Evolutionary conservation across 345 rosid species (phyloP).

Genomic region (Conringia planisiliqua): DNA sequence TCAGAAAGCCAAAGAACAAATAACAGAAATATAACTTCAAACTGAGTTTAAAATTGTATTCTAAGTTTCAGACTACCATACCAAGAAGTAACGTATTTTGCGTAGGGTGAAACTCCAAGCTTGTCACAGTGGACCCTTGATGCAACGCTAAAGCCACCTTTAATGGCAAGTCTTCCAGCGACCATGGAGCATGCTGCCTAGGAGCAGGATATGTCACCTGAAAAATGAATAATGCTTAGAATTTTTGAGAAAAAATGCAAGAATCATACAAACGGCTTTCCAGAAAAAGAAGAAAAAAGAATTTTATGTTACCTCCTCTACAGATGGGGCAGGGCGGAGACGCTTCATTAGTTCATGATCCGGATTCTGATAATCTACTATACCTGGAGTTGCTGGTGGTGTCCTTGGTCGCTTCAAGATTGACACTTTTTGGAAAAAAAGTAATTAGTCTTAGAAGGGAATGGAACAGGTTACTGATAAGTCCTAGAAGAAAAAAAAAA

Average conservation of each 20-base stretch:
- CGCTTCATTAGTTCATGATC: constrained; percentile 85
- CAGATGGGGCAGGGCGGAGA: constrained; percentile 60
- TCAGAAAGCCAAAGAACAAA: constrained; percentile 20
- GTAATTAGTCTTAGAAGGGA: background rate
- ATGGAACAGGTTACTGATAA: background rate
- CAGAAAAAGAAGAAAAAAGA: background rate
- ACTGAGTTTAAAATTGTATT: background rate
- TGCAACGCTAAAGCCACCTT: constrained; percentile 62
- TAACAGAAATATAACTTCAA: background rate
- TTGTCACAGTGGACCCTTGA: constrained; percentile 70
- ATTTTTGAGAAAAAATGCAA: background rate
- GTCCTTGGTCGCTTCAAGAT: constrained; percentile 71
- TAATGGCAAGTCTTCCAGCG: constrained; percentile 79
- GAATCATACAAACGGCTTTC: constrained; percentile 16
- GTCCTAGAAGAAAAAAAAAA: background rate
- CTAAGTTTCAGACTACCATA: constrained; percentile 28
- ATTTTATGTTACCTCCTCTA: constrained; percentile 60
- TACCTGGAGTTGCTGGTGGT: constrained; percentile 57
- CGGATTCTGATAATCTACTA: constrained; percentile 80
- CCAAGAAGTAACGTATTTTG: constrained; percentile 73
- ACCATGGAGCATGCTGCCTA: constrained; percentile 58
- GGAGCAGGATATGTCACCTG: constrained; percentile 68
- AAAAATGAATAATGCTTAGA: background rate
- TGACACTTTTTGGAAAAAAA: constrained; percentile 38
- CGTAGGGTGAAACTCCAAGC: constrained; percentile 92